phyloP scores from a whole-genome alignment of 495 filamentous ascomycete genomes.

The Penicillium coffeae region DNA sequence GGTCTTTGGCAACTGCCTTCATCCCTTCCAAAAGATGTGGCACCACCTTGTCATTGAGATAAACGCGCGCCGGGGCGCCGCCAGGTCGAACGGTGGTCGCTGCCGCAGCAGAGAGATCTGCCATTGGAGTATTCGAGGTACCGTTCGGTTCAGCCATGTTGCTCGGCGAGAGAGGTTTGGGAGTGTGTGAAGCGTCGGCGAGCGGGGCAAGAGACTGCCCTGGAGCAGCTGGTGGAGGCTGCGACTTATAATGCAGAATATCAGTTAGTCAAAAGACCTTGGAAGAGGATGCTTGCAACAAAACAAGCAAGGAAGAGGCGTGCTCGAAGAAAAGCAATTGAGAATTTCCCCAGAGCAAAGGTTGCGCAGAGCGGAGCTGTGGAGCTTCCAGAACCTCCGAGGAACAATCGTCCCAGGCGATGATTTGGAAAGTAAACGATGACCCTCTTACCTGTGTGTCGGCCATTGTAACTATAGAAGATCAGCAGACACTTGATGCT shows the following conservation, averaged over 20 bases:
- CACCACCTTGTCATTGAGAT: conserved; percentile 86
- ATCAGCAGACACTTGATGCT: background rate
- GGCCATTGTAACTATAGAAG: conserved; percentile 1
- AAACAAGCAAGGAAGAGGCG: background rate
- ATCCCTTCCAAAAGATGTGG: conserved; percentile 83
- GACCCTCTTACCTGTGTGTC: conserved; percentile 6
- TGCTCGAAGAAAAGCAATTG: background rate
- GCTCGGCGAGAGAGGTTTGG: conserved; percentile 3
- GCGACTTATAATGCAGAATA: background rate
- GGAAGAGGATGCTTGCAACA: background rate
- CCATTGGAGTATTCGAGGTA: conserved; percentile 34
- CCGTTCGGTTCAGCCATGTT: conserved; percentile 24
- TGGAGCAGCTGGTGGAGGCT: background rate
- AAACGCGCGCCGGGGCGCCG: conserved; percentile 81
- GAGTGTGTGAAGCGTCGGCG: background rate
- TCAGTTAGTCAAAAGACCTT: background rate
- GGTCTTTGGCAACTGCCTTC: conserved; percentile 79
- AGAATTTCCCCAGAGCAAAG: conserved; percentile 4
- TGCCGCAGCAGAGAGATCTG: conserved; percentile 36
- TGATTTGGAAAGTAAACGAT: background rate
- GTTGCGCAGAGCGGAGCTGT: conserved; percentile 21
- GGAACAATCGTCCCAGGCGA: background rate
- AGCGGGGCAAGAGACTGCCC: background rate
- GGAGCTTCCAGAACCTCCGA: conserved; percentile 18
- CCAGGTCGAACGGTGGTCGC: conserved; percentile 52